A percentile compares a stretch with the other conserved stretches of the same genome.
Conservation (phyloP, 2,329 filamentous ascomycete genomes). For the Reticulascus tulasneorum region DNA sequence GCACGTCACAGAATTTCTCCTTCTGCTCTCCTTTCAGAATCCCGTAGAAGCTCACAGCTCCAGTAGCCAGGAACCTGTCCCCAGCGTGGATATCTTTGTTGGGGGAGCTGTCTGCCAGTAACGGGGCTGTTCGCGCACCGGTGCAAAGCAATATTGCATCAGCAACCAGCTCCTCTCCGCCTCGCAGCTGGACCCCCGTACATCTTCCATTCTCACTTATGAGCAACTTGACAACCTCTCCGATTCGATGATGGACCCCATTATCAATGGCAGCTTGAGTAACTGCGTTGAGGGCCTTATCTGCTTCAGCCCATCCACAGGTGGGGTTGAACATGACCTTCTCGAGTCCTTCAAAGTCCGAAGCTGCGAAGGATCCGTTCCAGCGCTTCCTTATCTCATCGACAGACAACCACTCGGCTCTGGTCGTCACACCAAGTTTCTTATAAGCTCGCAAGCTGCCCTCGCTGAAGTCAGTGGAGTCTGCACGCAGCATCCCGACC, state of each 20-base stretch:
- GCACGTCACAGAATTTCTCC: conserved; percentile 43
- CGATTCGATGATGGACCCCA: conserved; percentile 53
- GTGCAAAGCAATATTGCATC: conserved; percentile 52
- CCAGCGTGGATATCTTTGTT: conserved; percentile 49
- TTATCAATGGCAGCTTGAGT: conserved; percentile 46
- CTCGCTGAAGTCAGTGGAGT: conserved; percentile 37
- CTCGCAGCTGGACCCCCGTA: conserved; percentile 43
- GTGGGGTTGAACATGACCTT: conserved; percentile 54
- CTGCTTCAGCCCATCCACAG: conserved; percentile 57
- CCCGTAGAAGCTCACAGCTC: conserved; percentile 40
- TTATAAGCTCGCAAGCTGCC: conserved; percentile 36
- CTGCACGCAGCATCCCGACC: conserved; percentile 48
- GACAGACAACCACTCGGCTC: conserved; percentile 35
- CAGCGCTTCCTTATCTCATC: conserved; percentile 52
- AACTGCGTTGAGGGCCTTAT: conserved; percentile 51
- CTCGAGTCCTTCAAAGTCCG: conserved; percentile 52
- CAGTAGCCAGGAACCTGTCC: conserved; percentile 52
- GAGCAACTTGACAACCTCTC: conserved; percentile 40
- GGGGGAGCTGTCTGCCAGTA: conserved; percentile 49
- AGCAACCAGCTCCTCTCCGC: conserved; percentile 43
- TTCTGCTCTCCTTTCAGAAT: conserved; percentile 39
- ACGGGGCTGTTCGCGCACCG: conserved; percentile 51
- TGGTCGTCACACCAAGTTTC: conserved; percentile 33
- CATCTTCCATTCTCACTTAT: conserved; percentile 44
- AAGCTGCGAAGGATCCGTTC: conserved; percentile 53